Evolutionary conservation across 331 rosid species (phyloP), one percentile per base, ranked within the genome.

Genomic region (Saraca asoca): DNA sequence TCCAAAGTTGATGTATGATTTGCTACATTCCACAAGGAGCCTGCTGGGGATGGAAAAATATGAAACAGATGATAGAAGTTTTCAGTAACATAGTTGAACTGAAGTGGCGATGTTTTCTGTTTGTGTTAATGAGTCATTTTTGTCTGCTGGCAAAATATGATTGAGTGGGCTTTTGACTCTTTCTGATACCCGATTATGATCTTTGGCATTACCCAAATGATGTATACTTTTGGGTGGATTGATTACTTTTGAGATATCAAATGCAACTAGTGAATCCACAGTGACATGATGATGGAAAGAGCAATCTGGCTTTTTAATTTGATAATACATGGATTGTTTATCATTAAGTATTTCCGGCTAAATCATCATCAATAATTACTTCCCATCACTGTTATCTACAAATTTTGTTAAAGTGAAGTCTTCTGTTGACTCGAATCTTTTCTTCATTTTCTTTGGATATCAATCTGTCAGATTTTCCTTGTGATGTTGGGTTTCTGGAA

Each of bases 381-480:
- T 76, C 13, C 57, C 31, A 39, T 52, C 29, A n/a, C n/a, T n/a
- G n/a, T 37, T 50, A 43, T 44, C 71, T 63, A 12, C 51, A 9
- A 29, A 62, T 33, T 71, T 50, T 49, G 61, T 35, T 15, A 10
- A 34, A 31, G 53, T 16, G 62, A 51, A 58, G 60, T 59, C 66
- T 62, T 29, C 15, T 15, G 38, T 51, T 63, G 76, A 70, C 77
- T 70, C 8, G 55, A 35, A 62, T 61, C 45, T 70, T 69, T 53
- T 14, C 63, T 55, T 75, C 51, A 45, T 55, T 51, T 38, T 62
- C 60, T 66, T 61, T 42, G 68, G 41, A 51, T 55, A 51, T 52
- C 62, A 48, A 16, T 53, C 61, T 67, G 79, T 75, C 94, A 93
- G 98, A 84, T 90, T 70, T 72, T 69, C 90, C 98, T 53, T 93